Conservation (phyloP, 169 alveolate genomes). For the Prorocentrum cordatum region DNA sequence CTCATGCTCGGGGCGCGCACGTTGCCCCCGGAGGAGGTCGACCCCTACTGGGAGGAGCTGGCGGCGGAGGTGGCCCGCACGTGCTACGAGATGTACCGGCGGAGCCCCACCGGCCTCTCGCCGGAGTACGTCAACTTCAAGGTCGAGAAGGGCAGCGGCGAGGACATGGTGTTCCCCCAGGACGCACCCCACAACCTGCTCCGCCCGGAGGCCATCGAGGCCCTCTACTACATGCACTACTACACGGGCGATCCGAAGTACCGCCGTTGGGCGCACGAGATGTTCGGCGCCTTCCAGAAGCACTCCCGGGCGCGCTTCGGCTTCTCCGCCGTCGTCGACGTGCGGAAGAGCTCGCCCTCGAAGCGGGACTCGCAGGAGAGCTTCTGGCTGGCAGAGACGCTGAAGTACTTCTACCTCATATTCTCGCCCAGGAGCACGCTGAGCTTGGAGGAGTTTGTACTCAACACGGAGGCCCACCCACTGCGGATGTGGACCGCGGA, state of each 20-base stretch:
- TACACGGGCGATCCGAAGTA: constrained; percentile 66
- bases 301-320: constrained; percentile 22
- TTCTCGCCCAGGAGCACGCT: constrained; percentile 28
- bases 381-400: constrained; percentile 40
- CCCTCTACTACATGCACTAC: constrained; percentile 48
- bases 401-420: constrained; percentile 54
- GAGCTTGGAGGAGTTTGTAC: constrained; percentile 38
- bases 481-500: background rate
- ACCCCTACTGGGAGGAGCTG: too few species aligned
- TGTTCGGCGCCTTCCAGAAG: constrained; percentile 30
- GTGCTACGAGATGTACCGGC: constrained; percentile 68
- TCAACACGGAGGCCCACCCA: constrained; percentile 48
- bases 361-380: constrained; percentile 50
- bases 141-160: background rate
- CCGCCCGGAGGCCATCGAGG: constrained; percentile 65
- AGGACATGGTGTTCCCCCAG: constrained; percentile 47
- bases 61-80: constrained; percentile 43
- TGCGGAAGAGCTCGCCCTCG: constrained; percentile 20
- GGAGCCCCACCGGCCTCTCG: constrained; percentile 43
- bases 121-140: constrained; percentile 37
- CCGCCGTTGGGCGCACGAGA: constrained; percentile 52
- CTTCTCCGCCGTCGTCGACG: constrained; percentile 28
- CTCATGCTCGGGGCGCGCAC: background rate
- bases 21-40: background rate
- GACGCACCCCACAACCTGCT: constrained; percentile 53